Evolutionary conservation across 495 filamentous ascomycete genomes (phyloP).

Genomic region (Friedmanniomyces endolithicus): DNA sequence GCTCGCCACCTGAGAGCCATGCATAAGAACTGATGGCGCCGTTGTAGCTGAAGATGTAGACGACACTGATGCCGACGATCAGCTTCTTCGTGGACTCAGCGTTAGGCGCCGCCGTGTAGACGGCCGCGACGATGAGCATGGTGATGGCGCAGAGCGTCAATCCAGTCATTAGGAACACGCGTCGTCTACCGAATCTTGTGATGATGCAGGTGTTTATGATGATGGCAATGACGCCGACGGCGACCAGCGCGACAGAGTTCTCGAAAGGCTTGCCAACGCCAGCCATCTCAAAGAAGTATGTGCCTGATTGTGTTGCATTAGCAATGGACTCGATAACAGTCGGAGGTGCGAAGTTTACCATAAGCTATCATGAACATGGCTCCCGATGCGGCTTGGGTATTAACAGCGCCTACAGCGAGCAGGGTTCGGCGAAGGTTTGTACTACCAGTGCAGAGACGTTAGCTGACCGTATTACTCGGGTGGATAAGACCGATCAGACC

Average conservation of each 20-base stretch:
- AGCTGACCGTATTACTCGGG: too few species aligned
- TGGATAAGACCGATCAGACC: too few species aligned
- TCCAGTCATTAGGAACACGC: slow-evolving; percentile 41
- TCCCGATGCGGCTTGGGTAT: slow-evolving; percentile 45
- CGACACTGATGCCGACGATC: slow-evolving; percentile 41
- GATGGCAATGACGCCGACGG: slow-evolving; percentile 45
- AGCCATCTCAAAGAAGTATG: slow-evolving; percentile 56
- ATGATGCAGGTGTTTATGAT: slow-evolving; percentile 43
- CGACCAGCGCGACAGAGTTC: slow-evolving; percentile 45
- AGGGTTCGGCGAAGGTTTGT: slow-evolving; percentile 42
- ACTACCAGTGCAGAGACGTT: slow-evolving; percentile 21
- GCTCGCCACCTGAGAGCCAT: slow-evolving; percentile 49
- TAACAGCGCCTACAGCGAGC: slow-evolving; percentile 39
- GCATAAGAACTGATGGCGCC: slow-evolving; percentile 44
- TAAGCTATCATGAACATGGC: slow-evolving; percentile 46
- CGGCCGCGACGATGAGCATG: slow-evolving; percentile 42
- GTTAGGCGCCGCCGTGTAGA: slow-evolving; percentile 40
- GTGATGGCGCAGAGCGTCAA: slow-evolving; percentile 41
- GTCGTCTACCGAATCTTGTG: slow-evolving; percentile 42
- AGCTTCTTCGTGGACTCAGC: slow-evolving; percentile 38
- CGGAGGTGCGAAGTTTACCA: background rate
- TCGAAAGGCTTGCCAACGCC: slow-evolving; percentile 46
- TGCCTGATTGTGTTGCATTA: slow-evolving; percentile 38
- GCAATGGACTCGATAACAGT: background rate
- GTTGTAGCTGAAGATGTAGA: slow-evolving; percentile 49